These are phyloP conservation scores for Pyricularia pennisetigena DNA, from an alignment of 2,329 filamentous ascomycete genomes.

Conservation along the genomic window DNA sequence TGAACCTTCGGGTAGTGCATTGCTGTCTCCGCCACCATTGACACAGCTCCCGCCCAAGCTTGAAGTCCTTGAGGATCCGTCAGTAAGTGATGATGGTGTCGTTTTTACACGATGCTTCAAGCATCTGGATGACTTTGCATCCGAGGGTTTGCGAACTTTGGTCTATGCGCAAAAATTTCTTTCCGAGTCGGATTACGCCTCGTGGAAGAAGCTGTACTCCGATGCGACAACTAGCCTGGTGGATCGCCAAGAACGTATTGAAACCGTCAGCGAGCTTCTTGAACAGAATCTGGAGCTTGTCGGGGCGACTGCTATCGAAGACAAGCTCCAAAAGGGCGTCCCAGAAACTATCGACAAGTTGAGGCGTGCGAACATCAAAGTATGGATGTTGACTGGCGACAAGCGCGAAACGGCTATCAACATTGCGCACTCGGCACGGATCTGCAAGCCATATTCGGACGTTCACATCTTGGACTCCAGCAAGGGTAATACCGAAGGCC, in stretches of 20 bases:
- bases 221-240: conserved; percentile 77
- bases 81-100: conserved; percentile 45
- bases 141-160: conserved; percentile 76
- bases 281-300: conserved; percentile 74
- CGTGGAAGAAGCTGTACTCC: conserved; percentile 69
- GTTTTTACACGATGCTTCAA: conserved; percentile 81
- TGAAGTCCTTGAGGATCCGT: conserved; percentile 10
- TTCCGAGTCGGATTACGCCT: conserved; percentile 61
- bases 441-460: conserved; percentile 64
- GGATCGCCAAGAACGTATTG: conserved; percentile 69
- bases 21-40: background rate
- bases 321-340: conserved; percentile 83
- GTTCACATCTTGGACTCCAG: conserved; percentile 64
- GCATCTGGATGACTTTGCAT: conserved; percentile 81
- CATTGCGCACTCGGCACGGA: conserved; percentile 76
- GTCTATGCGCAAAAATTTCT: conserved; percentile 75
- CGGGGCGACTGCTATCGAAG: conserved; percentile 86
- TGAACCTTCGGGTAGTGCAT: background rate
- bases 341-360: conserved; percentile 89
- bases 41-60: conserved; percentile 11
- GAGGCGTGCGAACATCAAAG: conserved; percentile 78
- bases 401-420: conserved; percentile 91
- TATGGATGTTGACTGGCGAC: conserved; percentile 96
- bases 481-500: conserved; percentile 53
- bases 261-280: conserved; percentile 70